Conservation (phyloP, 306 rosid species). For the Castanea sativa region DNA sequence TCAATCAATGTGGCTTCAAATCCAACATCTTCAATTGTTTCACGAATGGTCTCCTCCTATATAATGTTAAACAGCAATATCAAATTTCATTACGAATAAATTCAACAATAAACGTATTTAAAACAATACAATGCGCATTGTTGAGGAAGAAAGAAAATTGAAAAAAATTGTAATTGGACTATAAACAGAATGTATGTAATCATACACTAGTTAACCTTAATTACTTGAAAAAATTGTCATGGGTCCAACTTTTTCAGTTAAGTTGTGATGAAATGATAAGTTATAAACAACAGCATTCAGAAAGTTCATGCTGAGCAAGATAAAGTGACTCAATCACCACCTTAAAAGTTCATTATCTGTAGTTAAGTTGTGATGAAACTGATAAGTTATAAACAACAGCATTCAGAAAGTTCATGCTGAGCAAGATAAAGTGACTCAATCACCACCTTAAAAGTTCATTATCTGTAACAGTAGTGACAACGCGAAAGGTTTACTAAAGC, state of each 20-base stretch:
- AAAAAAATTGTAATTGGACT: not conserved
- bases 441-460: not conserved
- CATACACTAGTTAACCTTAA: not conserved
- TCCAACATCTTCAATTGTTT: conserved; percentile 71
- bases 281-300: not conserved
- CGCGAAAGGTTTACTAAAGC: not conserved
- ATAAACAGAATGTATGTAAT: not conserved
- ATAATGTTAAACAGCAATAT: not conserved
- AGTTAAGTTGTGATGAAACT: not conserved
- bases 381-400: not conserved
- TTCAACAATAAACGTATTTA: not conserved
- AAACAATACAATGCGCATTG: not conserved
- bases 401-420: not conserved
- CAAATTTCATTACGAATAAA: not conserved
- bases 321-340: not conserved
- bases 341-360: not conserved
- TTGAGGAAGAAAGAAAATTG: not conserved
- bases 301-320: not conserved
- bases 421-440: not conserved
- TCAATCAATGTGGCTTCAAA: conserved; percentile 56
- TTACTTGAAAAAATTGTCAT: not conserved
- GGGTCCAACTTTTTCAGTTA: not conserved
- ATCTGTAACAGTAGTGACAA: not conserved
- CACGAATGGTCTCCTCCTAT: conserved; percentile 65
- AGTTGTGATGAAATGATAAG: not conserved